These are phyloP conservation scores for Apophysomyces ossiformis DNA, from an alignment of 371 early-diverging fungal genomes.

Conservation along the genomic window DNA sequence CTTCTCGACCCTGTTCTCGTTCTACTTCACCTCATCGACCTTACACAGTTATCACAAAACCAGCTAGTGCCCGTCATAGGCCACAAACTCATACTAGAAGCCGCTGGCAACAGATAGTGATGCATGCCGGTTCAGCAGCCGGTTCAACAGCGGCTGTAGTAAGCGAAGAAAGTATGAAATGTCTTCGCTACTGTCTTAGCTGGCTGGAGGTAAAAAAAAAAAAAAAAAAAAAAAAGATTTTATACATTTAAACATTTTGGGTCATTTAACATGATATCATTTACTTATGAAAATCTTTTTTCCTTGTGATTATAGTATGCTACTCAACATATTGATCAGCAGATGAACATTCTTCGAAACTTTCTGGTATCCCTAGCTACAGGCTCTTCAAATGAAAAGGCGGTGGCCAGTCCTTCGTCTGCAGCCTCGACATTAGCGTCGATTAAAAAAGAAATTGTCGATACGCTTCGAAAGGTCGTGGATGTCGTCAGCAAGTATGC, in stretches of 20 bases:
- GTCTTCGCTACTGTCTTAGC: slow-evolving; percentile 78
- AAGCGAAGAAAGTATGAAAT: slow-evolving; percentile 81
- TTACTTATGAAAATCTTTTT: slow-evolving; percentile 4
- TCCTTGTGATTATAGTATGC: slow-evolving; percentile 68
- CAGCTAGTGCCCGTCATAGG: slow-evolving; percentile 25
- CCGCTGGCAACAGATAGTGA: slow-evolving; percentile 77
- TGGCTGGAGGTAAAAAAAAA: slow-evolving; percentile 68
- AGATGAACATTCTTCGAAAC: slow-evolving; percentile 72
- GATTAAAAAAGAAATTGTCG: slow-evolving; percentile 84
- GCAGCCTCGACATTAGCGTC: slow-evolving; percentile 52
- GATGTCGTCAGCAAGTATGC: slow-evolving; percentile 89
- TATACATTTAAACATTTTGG: not conserved
- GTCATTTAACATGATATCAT: not conserved
- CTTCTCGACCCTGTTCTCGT: slow-evolving; percentile 35
- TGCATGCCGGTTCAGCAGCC: slow-evolving; percentile 71
- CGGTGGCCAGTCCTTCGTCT: slow-evolving; percentile 26
- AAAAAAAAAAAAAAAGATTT: slow-evolving; percentile 9
- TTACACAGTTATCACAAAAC: slow-evolving; percentile 31
- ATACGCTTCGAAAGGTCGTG: slow-evolving; percentile 87
- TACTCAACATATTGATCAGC: slow-evolving; percentile 79
- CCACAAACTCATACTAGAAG: slow-evolving; percentile 38
- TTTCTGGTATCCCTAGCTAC: slow-evolving; percentile 66
- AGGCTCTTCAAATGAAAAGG: slow-evolving; percentile 7
- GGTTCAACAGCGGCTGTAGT: slow-evolving; percentile 76
- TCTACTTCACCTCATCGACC: slow-evolving; percentile 52